A percentile compares a stretch with the other conserved stretches of the same genome.
Evolutionary conservation across 352 stramenopile species (phyloP).

Genomic region (Pythium vanterpoolii): DNA sequence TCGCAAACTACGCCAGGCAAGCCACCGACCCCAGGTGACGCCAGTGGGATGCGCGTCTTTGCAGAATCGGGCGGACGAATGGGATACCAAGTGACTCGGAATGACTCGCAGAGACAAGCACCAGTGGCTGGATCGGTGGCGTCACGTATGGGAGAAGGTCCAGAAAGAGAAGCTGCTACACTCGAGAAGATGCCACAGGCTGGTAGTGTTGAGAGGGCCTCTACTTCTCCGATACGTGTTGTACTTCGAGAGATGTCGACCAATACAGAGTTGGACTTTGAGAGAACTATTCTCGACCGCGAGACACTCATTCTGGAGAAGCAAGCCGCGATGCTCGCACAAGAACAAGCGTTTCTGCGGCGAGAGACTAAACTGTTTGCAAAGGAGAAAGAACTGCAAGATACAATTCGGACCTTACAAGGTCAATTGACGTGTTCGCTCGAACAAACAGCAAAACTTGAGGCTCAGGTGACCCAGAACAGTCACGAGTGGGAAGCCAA

Average conservation of each 20-base stretch:
- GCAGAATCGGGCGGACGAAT: constrained; percentile 18
- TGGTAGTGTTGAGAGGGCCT: not conserved
- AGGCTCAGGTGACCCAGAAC: constrained; percentile 11
- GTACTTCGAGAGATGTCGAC: constrained; percentile 49
- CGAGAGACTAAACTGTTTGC: constrained; percentile 36
- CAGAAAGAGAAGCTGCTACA: not conserved
- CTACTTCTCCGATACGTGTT: constrained; percentile 10
- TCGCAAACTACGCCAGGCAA: constrained; percentile 19
- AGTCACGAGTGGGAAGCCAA: constrained; percentile 1
- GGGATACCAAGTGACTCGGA: constrained; percentile 12
- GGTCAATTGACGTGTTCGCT: constrained; percentile 24
- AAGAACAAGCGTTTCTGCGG: constrained; percentile 33
- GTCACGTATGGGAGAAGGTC: not conserved
- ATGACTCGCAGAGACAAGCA: not conserved
- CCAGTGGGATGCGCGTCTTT: constrained; percentile 18
- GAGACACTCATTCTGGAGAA: constrained; percentile 32
- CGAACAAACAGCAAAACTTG: constrained; percentile 22
- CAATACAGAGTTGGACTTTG: constrained; percentile 56
- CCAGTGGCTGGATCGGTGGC: not conserved
- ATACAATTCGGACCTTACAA: constrained; percentile 29
- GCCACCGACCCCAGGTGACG: not conserved
- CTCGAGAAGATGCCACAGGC: not conserved
- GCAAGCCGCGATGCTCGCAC: constrained; percentile 32
- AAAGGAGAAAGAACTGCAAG: constrained; percentile 30
- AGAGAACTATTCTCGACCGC: constrained; percentile 43